These are phyloP conservation scores for Leccinum pellstonianum DNA, from an alignment of 768 basidiomycete species.

Conservation along the genomic window DNA sequence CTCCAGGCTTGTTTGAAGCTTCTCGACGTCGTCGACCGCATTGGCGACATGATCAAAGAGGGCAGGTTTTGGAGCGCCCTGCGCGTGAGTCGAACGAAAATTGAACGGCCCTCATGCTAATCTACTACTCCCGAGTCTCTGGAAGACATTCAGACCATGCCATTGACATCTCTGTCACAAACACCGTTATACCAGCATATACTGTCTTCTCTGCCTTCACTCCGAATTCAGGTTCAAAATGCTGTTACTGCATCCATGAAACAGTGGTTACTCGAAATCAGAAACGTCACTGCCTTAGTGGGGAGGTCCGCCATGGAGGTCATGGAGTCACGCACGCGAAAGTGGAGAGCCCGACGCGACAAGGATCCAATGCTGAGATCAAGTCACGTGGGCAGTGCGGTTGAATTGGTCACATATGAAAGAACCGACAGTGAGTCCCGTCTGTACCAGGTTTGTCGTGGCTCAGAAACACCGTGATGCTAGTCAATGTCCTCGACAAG, in stretches of 20 bases:
- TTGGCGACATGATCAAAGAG: constrained; percentile 89
- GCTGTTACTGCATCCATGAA: constrained; percentile 94
- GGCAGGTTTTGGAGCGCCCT: constrained; percentile 97
- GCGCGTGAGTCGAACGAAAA: constrained; percentile 57
- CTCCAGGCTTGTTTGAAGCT: constrained; percentile 90
- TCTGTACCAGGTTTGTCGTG: neutral
- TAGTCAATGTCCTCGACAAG: constrained; percentile 91
- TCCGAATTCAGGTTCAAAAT: constrained; percentile 86
- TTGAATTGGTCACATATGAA: constrained; percentile 90
- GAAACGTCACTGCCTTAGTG: constrained; percentile 83
- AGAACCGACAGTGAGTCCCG: constrained; percentile 82
- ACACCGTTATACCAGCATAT: constrained; percentile 93
- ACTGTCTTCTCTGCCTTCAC: constrained; percentile 85
- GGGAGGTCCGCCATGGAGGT: constrained; percentile 85
- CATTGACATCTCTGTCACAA: constrained; percentile 83
- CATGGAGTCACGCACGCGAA: constrained; percentile 79
- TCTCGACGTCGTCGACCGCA: constrained; percentile 88
- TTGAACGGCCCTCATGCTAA: constrained; percentile 29
- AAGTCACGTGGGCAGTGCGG: constrained; percentile 85
- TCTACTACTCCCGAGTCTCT: constrained; percentile 63
- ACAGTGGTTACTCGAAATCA: constrained; percentile 93
- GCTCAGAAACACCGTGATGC: constrained; percentile 11
- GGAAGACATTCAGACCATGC: constrained; percentile 92
- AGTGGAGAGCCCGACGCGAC: constrained; percentile 83
- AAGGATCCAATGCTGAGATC: constrained; percentile 76